A percentile compares a stretch with the other conserved stretches of the same genome.
These are phyloP conservation scores for Mikania micrantha DNA, from an alignment of 129 eudicot genomes.

Conservation along the genomic window DNA sequence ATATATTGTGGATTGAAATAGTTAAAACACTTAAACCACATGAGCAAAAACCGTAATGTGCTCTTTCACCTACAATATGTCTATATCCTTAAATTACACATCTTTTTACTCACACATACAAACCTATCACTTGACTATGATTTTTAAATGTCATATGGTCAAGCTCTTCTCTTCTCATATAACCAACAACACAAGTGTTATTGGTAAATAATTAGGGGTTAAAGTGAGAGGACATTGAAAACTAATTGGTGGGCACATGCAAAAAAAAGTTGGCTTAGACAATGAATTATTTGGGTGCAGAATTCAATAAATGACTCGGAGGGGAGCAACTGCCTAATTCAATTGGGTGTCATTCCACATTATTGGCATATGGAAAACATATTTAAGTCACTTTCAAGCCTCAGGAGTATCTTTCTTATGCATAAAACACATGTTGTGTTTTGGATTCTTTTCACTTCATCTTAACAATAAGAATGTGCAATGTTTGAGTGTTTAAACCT, in stretches of 20 bases:
- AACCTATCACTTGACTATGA: no score
- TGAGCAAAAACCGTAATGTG: no score
- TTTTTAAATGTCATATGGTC: no score
- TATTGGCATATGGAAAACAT: conserved; percentile 29
- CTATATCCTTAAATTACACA: no score
- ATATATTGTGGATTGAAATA: no score
- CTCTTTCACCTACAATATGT: no score
- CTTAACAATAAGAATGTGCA: conserved; percentile 21
- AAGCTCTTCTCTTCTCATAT: no score
- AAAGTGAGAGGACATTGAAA: background rate
- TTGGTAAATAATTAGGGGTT: no score
- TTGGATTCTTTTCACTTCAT: conserved; percentile 22
- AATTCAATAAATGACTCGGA: conserved; percentile 16
- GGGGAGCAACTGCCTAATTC: background rate
- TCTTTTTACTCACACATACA: no score
- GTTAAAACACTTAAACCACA: no score
- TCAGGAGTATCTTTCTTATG: conserved; percentile 10
- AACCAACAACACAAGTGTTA: no score
- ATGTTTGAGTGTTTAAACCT: conserved; percentile 21
- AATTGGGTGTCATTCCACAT: conserved; percentile 27
- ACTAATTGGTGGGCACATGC: conserved; percentile 28
- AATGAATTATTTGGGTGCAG: conserved; percentile 20
- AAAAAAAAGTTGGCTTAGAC: conserved; percentile 25
- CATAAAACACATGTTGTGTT: conserved; percentile 33
- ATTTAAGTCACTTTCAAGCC: conserved; percentile 17